phyloP scores from a whole-genome alignment of 371 early-diverging fungal genomes.

The Smittium culicis region DNA sequence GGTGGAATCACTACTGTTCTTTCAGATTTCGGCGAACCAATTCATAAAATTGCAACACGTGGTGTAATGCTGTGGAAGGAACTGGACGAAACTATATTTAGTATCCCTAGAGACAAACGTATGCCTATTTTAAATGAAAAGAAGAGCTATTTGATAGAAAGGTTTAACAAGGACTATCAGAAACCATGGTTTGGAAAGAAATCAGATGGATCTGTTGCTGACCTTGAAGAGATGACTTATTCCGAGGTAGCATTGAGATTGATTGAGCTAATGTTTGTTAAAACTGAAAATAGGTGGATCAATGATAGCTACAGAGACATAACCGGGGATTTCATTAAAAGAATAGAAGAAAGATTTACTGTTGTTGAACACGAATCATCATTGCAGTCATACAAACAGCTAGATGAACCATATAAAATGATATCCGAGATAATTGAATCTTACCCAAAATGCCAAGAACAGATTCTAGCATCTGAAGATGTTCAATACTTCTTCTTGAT shows the following conservation, averaged over 20 bases:
- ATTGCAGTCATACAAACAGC: slow-evolving; percentile 57
- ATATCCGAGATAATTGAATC: slow-evolving; percentile 52
- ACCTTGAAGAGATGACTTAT: slow-evolving; percentile 85
- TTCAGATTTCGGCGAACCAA: slow-evolving; percentile 80
- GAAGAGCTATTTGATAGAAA: slow-evolving; percentile 75
- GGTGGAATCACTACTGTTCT: slow-evolving; percentile 85
- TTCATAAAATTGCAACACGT: slow-evolving; percentile 89
- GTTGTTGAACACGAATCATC: slow-evolving; percentile 43
- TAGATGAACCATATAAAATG: slow-evolving; percentile 52
- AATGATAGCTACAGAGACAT: slow-evolving; percentile 62
- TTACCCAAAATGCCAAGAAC: slow-evolving; percentile 53
- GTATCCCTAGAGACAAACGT: slow-evolving; percentile 75
- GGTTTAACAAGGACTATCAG: slow-evolving; percentile 61
- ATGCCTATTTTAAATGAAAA: slow-evolving; percentile 52
- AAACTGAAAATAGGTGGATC: slow-evolving; percentile 67
- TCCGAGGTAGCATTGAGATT: slow-evolving; percentile 69
- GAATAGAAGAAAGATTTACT: slow-evolving; percentile 76
- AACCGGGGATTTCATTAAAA: slow-evolving; percentile 68
- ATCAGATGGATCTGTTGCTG: slow-evolving; percentile 46
- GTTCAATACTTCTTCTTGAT: slow-evolving; percentile 73
- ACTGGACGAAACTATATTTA: slow-evolving; percentile 73
- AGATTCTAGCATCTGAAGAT: slow-evolving; percentile 80
- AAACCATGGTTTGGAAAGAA: slow-evolving; percentile 85
- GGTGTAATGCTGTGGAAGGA: slow-evolving; percentile 87
- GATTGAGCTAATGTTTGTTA: slow-evolving; percentile 63